Conservation (phyloP, 2,329 filamentous ascomycete species). For the Ophiosphaerella narmari region DNA sequence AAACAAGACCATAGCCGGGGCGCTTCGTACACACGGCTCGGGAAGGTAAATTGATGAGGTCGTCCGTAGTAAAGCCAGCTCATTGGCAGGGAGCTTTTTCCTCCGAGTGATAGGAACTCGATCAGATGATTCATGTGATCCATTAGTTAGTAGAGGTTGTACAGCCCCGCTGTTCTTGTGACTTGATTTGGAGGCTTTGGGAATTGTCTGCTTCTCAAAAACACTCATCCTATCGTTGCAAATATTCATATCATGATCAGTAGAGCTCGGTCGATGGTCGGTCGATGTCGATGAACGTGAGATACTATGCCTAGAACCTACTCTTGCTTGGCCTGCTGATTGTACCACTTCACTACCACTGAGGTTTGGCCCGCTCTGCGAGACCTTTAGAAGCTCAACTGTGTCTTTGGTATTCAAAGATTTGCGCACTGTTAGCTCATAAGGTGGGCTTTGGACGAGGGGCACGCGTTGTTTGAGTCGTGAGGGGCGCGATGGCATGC, state of each 20-base stretch:
- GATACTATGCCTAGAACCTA: no score
- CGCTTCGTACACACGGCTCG: constrained; percentile 28
- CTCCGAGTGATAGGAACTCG: constrained; percentile 14
- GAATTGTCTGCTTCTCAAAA: no score
- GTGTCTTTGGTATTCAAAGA: background rate
- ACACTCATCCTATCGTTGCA: no score
- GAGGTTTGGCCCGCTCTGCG: no score
- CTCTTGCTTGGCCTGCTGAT: no score
- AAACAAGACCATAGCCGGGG: background rate
- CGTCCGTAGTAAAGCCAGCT: constrained; percentile 34
- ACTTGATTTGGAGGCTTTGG: no score
- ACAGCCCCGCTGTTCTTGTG: no score
- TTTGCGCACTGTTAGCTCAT: background rate
- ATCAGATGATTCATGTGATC: background rate
- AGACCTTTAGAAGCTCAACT: background rate
- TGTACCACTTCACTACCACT: no score
- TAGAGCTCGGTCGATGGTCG: background rate
- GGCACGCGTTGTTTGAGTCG: constrained; percentile 22
- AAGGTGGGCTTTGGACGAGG: background rate
- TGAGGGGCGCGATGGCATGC: constrained; percentile 29
- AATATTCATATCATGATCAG: no score
- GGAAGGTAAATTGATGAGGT: constrained; percentile 34
- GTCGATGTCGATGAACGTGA: no score
- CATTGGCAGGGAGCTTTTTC: constrained; percentile 27
- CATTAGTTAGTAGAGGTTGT: no score